Evolutionary conservation across 2,329 filamentous ascomycete species (phyloP), one percentile per base, ranked within the genome.

Genomic region (Sporothrix pseudoabietina): DNA sequence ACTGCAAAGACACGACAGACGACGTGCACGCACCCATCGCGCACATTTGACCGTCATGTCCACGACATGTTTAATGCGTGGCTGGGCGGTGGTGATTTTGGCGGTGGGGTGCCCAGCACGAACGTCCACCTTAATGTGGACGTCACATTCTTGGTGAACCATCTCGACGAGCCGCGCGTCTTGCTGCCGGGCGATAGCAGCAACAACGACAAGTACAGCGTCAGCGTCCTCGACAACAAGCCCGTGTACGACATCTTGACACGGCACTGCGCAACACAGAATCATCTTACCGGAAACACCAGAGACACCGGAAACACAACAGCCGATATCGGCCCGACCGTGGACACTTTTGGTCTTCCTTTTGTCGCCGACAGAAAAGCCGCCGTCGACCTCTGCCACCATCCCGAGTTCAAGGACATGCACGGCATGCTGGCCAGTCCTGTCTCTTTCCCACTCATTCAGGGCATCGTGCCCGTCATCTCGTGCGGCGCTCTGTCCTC

Each of bases 341-440:
- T 59, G 22, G 70, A 79, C 0, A 78, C 77, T 0, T 81, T 76
- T 26, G 78, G 78, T 0, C 66, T 84, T 0, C 81, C 82, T 0
- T 85, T 85, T 55, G 78, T 85, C 6, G 77, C 77, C 3, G 77
- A 83, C 47, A 72, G 74, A 0, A 39, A 74, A 0, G 69, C 76
- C 0, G 74, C 77, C 1, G 80, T 77, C 66, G 80, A 87, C 63
- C 73, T 87, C 0, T 88, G 86, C 55, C 75, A 76, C 0, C 83
- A 87, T 61, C 80, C 82, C 0, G 82, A 86, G 32, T 85, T 85
- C 74, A 76, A 76, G 4, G 54, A 76, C 12, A 78, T 81, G 73
- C 84, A 88, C 73, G 86, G 85, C 5, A 78, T 87, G 8, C 78
- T 86, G 41, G 79, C 81, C 5, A 81, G 80, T 6, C 86, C 86